A percentile compares a stretch with the other conserved stretches of the same genome.
Conservation (phyloP, 2,329 filamentous ascomycete genomes). For the Colletotrichum godetiae region DNA sequence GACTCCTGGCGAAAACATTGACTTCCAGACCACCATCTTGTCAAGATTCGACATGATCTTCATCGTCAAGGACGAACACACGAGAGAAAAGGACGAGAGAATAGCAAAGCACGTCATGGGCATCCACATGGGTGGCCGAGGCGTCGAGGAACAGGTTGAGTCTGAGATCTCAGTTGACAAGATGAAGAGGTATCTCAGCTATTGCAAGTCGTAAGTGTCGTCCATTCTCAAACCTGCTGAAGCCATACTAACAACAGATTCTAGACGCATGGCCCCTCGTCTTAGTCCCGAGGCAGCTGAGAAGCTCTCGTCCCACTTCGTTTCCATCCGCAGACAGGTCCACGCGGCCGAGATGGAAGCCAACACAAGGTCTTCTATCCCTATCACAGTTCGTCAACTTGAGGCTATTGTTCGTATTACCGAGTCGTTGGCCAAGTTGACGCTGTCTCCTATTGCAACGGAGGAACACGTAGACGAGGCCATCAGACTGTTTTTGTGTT, state of each 20-base stretch:
- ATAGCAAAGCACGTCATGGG: slow-evolving; percentile 98
- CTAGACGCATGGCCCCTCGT: slow-evolving; percentile 88
- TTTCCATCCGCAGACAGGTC: slow-evolving; percentile 93
- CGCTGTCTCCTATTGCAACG: slow-evolving; percentile 85
- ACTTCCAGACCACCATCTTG: slow-evolving; percentile 98
- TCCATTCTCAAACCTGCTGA: not conserved
- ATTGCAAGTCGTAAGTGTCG: slow-evolving; percentile 87
- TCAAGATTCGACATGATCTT: slow-evolving; percentile 99
- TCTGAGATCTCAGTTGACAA: slow-evolving; percentile 94
- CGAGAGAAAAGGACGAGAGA: slow-evolving; percentile 86
- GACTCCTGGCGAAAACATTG: slow-evolving; percentile 96
- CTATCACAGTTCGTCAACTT: slow-evolving; percentile 96
- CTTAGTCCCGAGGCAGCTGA: slow-evolving; percentile 92
- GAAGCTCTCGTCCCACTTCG: slow-evolving; percentile 96
- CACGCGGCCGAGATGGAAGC: slow-evolving; percentile 91
- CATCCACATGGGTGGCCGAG: slow-evolving; percentile 92
- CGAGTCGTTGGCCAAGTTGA: slow-evolving; percentile 92
- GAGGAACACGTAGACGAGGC: slow-evolving; percentile 97
- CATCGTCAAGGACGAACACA: slow-evolving; percentile 96
- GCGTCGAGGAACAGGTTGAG: slow-evolving; percentile 83
- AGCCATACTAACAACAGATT: slow-evolving; percentile 43
- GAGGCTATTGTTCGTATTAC: slow-evolving; percentile 98
- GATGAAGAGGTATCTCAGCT: slow-evolving; percentile 97
- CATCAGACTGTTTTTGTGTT: slow-evolving; percentile 94
- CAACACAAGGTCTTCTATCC: slow-evolving; percentile 91